Conservation (phyloP, 176 grass and related monocot genomes). For the Zea luxurians region DNA sequence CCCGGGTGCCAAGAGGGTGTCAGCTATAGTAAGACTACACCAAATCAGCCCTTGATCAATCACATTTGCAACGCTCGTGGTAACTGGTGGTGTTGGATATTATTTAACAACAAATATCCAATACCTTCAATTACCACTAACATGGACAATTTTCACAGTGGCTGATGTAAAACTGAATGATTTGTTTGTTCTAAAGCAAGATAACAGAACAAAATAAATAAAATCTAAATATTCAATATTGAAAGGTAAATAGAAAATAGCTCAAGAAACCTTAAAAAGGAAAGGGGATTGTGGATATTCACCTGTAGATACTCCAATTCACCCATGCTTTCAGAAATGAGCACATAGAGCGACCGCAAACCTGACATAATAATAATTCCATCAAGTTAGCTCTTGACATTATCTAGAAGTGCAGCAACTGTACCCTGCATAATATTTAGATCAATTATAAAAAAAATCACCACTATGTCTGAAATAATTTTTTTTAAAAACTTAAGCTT, state of each 20-base stretch:
- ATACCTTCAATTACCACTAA: constrained; percentile 12
- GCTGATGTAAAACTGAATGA: background rate
- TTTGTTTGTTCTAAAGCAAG: constrained; percentile 19
- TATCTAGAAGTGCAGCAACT: constrained; percentile 36
- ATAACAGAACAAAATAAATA: constrained; percentile 8
- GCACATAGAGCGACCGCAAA: constrained; percentile 85
- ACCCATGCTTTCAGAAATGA: constrained; percentile 95
- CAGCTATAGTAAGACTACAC: too few relatives aligned
- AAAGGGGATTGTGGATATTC: constrained; percentile 27
- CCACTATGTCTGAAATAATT: background rate
- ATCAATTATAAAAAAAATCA: constrained; percentile 8
- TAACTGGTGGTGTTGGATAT: background rate
- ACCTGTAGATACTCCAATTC: constrained; percentile 98
- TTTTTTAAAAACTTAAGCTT: constrained; percentile 7
- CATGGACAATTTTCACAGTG: constrained; percentile 14
- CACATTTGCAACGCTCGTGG: constrained; percentile 4
- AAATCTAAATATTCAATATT: background rate
- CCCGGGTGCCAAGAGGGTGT: too few relatives aligned
- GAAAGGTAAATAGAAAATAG: constrained; percentile 11
- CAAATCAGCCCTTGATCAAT: background rate
- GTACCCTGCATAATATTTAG: background rate
- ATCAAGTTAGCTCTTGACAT: constrained; percentile 31
- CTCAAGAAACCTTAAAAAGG: constrained; percentile 19
- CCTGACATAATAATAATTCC: constrained; percentile 54
- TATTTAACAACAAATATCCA: background rate